A percentile compares a stretch with the other conserved stretches of the same genome.
Conservation (phyloP, 805 yeast species). For the Clavispora fructus region DNA sequence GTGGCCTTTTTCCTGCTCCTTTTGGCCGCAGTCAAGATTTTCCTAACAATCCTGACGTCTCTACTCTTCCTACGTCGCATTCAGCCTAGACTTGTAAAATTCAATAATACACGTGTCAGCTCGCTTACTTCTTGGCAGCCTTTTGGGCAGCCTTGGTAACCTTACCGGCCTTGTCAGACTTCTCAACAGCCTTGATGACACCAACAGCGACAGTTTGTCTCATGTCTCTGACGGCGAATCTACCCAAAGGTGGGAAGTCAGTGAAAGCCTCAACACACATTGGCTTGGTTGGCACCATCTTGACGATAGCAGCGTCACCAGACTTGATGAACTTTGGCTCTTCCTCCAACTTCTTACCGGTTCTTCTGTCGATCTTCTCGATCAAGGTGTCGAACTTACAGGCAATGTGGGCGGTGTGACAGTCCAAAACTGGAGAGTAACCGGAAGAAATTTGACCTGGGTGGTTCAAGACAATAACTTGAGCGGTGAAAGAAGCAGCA, state of each 20-base stretch:
- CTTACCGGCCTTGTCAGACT: slow-evolving; percentile 84
- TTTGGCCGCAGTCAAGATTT: too few relatives aligned
- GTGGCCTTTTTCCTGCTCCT: too few relatives aligned
- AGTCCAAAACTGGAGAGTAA: too few relatives aligned
- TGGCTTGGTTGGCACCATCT: slow-evolving; percentile 41
- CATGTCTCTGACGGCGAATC: slow-evolving; percentile 90
- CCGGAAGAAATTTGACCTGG: too few relatives aligned
- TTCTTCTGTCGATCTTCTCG: too few relatives aligned
- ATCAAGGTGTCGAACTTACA: too few relatives aligned
- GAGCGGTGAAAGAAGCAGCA: too few relatives aligned
- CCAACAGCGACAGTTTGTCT: slow-evolving; percentile 99
- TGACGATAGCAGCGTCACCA: slow-evolving; percentile 37
- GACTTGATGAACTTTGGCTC: slow-evolving; percentile 33
- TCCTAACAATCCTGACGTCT: too few relatives aligned
- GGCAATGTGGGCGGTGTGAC: too few relatives aligned
- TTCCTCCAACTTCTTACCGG: too few relatives aligned
- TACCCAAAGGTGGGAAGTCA: slow-evolving; percentile 43
- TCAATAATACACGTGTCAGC: slow-evolving; percentile 1
- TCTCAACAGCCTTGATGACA: slow-evolving; percentile 93
- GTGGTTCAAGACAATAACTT: too few relatives aligned
- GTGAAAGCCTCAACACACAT: slow-evolving; percentile 42
- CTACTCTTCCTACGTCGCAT: background rate
- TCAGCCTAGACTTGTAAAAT: background rate
- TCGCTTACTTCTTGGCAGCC: slow-evolving; percentile 66
- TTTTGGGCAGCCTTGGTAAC: slow-evolving; percentile 93